Evolutionary conservation across 2,329 filamentous ascomycete genomes (phyloP), one percentile per base, ranked within the genome.

Genomic region (Cladophialophora psammophila): DNA sequence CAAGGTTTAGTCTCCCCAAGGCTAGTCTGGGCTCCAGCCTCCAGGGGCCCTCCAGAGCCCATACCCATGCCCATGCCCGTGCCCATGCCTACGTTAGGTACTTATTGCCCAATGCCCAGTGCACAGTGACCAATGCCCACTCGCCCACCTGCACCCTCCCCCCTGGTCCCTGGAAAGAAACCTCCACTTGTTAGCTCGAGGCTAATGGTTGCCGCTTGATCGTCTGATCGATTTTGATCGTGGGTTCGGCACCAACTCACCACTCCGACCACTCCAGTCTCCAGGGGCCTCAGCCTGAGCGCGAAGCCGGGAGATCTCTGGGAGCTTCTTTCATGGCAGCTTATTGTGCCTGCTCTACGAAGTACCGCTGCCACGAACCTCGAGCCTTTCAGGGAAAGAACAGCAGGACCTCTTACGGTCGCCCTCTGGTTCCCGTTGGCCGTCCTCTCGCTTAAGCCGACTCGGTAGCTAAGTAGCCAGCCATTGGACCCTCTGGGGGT

Each of bases 161-260:
- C 38, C 26, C 38, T 42, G 10, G 26, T 34, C 40, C 42, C 57
- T 45, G 38, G 42, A 18, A 20, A 50, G 31, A n/a, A 13, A 50
- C 57, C 57, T 60, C 57, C 57, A 50, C 57, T 50, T 26, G 42
- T n/a, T 55, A 45, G 26, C 42, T 50, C 32, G 57, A 34, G 38
- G 35, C 57, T 60, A 60, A 60, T 18, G 57, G 45, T 60, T 60
- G 31, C 57, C 57, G 57, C 57, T 50, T 60, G 57, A 60, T 60
- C 57, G 57, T 45, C 57, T 60, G 57, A 60, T 60, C 57, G 57
- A 40, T 40, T 45, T 34, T 60, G 57, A 60, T 60, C 57, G 57
- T 60, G 57, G 57, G 38, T 60, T 60, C 57, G 57, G 57, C 57
- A 60, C 20, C 57, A 34, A 34, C 26, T 26, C 45, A 50, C 45